Evolutionary conservation across 257 asterid species (phyloP), one percentile per base, ranked within the genome.

Genomic region (Solanum neorickii): DNA sequence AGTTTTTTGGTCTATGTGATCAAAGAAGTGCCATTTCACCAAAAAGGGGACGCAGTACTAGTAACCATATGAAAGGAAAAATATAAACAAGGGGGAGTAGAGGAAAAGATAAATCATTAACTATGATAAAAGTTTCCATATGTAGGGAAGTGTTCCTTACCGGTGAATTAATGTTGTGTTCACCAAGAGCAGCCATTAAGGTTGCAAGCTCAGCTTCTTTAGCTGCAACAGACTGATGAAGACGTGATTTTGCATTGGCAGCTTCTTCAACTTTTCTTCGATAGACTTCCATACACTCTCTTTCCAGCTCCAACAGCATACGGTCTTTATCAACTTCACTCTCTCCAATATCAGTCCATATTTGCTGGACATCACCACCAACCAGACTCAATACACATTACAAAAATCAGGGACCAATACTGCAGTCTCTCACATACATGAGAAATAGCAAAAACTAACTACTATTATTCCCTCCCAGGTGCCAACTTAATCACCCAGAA

Each of bases 301-400:
- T 94, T 89, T 96, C 99, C 83, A 97, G 93, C 90, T 97, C 99
- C 93, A 88, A 47, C 85, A 95, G 88, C 98, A 95, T 95, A 42
- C 94, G 94, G 33, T 93, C 95, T 90, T 91, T 97, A 66, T 95
- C 98, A 83, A 94, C 93, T 86, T 95, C 96, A 25, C 90, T 92
- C 92, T 97, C 99, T 27, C 99, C 99, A 56, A 97, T 95, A 78
- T 95, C 99, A 9, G 88, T 88, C 99, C 99, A 97, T 88, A 97
- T 88, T 94, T 95, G 94, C 99, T 97, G 93, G 86, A 87, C 89
- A 89, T 70, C 90, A 76, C 21, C 18, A 66, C 60, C 60, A 52
- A 47, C n/a, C 12, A 31, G 46, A 82, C 47, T 31, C 69, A 49
- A 82, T 49, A 23, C 29, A 60, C 23, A 60, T 60, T 59, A 21